Evolutionary conservation across 2,329 filamentous ascomycete genomes (phyloP), one percentile per base, ranked within the genome.

Genomic region (Achaetomium macrosporum): DNA sequence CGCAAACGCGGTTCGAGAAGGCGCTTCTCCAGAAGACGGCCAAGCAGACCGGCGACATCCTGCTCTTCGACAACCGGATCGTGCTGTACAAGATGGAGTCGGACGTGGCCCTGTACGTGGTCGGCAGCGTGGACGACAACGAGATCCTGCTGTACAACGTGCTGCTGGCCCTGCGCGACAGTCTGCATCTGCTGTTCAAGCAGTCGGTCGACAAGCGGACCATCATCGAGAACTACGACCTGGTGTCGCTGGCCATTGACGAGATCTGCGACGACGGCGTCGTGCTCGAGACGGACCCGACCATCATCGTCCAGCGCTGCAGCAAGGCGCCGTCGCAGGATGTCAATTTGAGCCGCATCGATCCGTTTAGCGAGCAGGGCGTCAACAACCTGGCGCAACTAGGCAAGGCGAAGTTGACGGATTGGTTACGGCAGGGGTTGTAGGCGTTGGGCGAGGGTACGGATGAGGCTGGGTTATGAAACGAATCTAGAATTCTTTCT

Each of bases 21-120:
- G 93, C 91, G 6, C 81, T 99, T 37, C 75, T 96, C 55, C 86
- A 96, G 66, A 97, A 99, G 80, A 97, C 93, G 15, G 86, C 88
- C 61, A 99, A 97, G 78, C 90, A 95, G 74, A 91, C 83, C 13
- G 90, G 87, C 63, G 93, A 97, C 74, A 93, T 99, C 64, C 95
- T 99, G 63, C 83, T 99, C 51, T 97, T 96, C 74, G 93, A 99
- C 73, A 95, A 95, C 74, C 84, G 90, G 65, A 87, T 99, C 57
- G 90, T 97, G 51, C 85, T 97, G 48, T 99, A 96, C 79, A 99
- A 99, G 83, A 87, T 87, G 75, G 93, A 99, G 76, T 90, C 88
- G 63, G 93, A 99, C 70, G 88, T 97, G 53, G 96, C 96, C 87
- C 82, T 83, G 67, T 97, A 97, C 69, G 87, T 97, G 25, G 88